Evolutionary conservation across 805 yeast species (phyloP).

Genomic region (Candida chauliodis): DNA sequence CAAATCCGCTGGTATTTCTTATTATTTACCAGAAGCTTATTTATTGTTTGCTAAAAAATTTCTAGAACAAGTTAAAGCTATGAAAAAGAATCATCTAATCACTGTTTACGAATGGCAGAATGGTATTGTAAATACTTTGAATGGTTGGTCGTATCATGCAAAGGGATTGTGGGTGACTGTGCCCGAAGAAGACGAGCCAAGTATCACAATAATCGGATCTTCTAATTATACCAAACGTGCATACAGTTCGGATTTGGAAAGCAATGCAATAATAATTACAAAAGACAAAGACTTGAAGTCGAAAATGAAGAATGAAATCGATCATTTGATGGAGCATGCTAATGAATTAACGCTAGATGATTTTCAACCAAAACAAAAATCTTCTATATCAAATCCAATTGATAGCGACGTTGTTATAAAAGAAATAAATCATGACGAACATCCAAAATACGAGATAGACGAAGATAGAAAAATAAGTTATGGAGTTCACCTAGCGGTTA

Average conservation of each 20-base stretch:
- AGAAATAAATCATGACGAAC: conserved; percentile 9
- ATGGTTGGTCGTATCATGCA: conserved; percentile 98
- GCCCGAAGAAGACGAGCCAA: conserved; percentile 57
- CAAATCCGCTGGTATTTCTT: conserved; percentile 76
- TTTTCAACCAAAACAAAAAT: conserved; percentile 39
- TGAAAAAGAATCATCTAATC: conserved; percentile 44
- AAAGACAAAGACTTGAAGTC: conserved; percentile 55
- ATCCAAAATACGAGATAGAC: conserved; percentile 33
- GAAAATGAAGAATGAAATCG: conserved; percentile 60
- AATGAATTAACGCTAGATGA: conserved; percentile 53
- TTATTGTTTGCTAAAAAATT: conserved; percentile 70
- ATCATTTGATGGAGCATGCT: conserved; percentile 54
- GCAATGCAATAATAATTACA: conserved; percentile 79
- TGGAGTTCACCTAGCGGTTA: conserved; percentile 68
- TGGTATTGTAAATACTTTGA: conserved; percentile 75
- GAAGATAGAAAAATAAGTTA: conserved; percentile 58
- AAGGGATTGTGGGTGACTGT: conserved; percentile 85
- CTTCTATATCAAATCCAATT: conserved; percentile 5
- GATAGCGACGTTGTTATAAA: conserved; percentile 14
- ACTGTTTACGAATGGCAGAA: conserved; percentile 78
- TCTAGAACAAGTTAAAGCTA: conserved; percentile 45
- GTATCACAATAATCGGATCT: conserved; percentile 81
- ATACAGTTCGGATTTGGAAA: conserved; percentile 81
- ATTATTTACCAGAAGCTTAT: conserved; percentile 83
- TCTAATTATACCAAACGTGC: conserved; percentile 92